Base-by-base conservation (phyloP, 176 grass and related monocot genomes). In the Zoysia pacifica region DNA sequence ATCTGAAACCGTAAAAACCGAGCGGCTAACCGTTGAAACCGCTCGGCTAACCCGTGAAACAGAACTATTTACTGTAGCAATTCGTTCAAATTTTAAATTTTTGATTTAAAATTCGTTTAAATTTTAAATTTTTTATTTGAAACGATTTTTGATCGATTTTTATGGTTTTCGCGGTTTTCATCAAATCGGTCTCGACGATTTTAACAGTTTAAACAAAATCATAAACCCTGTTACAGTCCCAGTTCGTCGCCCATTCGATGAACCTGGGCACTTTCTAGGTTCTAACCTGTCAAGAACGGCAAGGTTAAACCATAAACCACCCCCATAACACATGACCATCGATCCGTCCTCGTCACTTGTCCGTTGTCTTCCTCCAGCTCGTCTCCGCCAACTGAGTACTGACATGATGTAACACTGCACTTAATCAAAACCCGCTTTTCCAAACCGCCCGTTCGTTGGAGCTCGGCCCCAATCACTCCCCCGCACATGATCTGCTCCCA, bases 211-310 rank as follows among this genome's bases (percentile, higher is more conserved):
- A 28, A 28, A 28, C 0, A 0, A 28, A 28, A 28, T 28, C 28
- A 28, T 28, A 28, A 28, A 28, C 28, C 28, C 28, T 28, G 28
- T 28, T 28, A 28, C 28, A 28, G 28, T 15, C 11, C n/a, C 2
- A 12, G 36, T 49, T 15, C 20, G 11, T 15, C 20, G 11, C 6
- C 5, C 3, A 13, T 10, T 59, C 4, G 36, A 19, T 73, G 86
- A 79, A 83, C 48, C 60, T 78, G 50, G 67, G 73, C 79, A 13
- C 41, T 59, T 82, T 62, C 39, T 68, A 54, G 36, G 13, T 1
- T 12, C 40, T 41, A 12, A 6, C 3, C 70, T 18, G 48, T 40
- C 70, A 20, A 19, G 19, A 70, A 48, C 6, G 45, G 46, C 12
- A 11, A 7, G 60, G 9, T 38, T 65, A 36, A 63, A 1, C 61